Evolutionary conservation across 352 stramenopile genomes (phyloP).

Genomic region (Phytopythium oedochilum): DNA sequence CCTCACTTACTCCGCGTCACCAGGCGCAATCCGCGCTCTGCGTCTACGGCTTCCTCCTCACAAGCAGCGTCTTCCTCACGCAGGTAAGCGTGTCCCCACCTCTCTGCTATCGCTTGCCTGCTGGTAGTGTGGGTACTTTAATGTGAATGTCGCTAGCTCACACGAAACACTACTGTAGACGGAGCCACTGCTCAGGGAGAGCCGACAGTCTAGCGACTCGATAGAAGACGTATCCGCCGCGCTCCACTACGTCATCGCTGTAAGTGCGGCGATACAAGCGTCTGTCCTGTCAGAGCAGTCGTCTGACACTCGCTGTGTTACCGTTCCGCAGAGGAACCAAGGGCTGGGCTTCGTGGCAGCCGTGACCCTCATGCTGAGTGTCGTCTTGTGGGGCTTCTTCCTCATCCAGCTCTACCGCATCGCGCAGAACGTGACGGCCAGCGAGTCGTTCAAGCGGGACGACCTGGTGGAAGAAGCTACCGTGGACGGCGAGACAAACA

Average conservation of each 20-base stretch:
- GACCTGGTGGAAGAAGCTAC: constrained; percentile 54
- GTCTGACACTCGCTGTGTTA: constrained; percentile 1
- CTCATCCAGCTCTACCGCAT: constrained; percentile 74
- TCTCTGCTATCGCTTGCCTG: too few species aligned
- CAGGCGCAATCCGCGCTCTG: constrained; percentile 43
- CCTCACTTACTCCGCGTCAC: not conserved
- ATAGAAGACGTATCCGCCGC: constrained; percentile 21
- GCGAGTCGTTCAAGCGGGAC: constrained; percentile 83
- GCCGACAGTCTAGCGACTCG: constrained; percentile 10
- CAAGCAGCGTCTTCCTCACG: constrained; percentile 50
- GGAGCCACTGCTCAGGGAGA: constrained; percentile 23
- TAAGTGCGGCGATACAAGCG: constrained; percentile 12
- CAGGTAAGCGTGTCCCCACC: constrained; percentile 17
- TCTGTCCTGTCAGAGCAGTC: not conserved
- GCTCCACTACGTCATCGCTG: constrained; percentile 50
- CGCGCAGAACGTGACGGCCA: constrained; percentile 64
- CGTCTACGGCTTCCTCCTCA: constrained; percentile 43
- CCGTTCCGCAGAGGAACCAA: constrained; percentile 39
- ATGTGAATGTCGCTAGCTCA: too few species aligned
- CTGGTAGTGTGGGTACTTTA: too few species aligned
- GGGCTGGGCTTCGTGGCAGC: constrained; percentile 62
- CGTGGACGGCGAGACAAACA: constrained; percentile 36
- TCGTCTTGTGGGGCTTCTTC: constrained; percentile 70
- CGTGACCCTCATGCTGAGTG: constrained; percentile 47
- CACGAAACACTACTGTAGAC: too few species aligned